Evolutionary conservation across 306 rosid species (phyloP).

Genomic region (Quercus aquifolioides): DNA sequence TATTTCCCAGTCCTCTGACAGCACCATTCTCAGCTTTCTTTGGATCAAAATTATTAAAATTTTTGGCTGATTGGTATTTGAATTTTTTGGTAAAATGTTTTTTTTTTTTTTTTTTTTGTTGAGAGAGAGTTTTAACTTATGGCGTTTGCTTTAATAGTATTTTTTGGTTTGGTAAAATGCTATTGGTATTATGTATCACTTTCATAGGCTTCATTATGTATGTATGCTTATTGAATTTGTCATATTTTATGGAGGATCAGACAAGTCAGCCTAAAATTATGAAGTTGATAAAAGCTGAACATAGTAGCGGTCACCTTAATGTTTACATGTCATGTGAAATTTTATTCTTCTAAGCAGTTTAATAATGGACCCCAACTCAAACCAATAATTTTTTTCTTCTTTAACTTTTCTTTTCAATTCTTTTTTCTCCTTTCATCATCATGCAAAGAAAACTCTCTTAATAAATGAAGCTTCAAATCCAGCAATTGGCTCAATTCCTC

Average conservation of each 20-base stretch:
- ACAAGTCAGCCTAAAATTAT: background rate
- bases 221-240: too few species aligned
- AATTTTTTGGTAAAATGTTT: too few species aligned
- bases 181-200: background rate
- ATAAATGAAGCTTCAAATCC: background rate
- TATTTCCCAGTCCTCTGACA: too few species aligned
- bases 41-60: background rate
- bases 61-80: background rate
- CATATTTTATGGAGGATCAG: background rate
- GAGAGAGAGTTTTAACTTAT: too few species aligned
- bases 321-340: background rate
- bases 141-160: too few species aligned
- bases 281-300: too few species aligned
- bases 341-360: background rate
- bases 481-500: background rate
- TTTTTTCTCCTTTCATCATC: background rate
- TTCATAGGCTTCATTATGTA: too few species aligned
- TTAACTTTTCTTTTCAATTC: background rate
- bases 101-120: too few species aligned
- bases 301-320: background rate
- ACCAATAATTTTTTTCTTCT: background rate
- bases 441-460: background rate
- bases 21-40: background rate
- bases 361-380: background rate
- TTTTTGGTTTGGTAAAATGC: background rate